phyloP scores from a whole-genome alignment of 2,329 filamentous ascomycete species.

The Daldinia eschscholtzii region DNA sequence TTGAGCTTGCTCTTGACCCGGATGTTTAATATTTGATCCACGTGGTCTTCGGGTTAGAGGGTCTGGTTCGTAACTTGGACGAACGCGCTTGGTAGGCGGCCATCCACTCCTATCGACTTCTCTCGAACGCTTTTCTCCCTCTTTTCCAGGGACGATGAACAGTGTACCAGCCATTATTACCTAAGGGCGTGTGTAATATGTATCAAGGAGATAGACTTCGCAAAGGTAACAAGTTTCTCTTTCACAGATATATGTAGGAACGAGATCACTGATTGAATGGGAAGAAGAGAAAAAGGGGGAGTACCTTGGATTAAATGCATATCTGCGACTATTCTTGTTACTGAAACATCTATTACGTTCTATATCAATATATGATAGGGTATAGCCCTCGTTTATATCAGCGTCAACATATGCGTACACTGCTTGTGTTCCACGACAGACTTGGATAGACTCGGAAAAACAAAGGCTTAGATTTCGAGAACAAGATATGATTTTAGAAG shows the following conservation, averaged over 20 bases:
- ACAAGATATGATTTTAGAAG: not conserved
- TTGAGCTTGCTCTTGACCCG: not conserved
- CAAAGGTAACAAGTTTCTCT: not conserved
- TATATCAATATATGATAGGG: not conserved
- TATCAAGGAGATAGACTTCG: not conserved
- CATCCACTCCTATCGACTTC: not conserved
- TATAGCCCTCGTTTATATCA: not conserved
- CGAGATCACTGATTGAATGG: not conserved
- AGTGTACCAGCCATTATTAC: not conserved
- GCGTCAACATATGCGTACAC: not conserved
- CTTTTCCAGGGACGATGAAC: not conserved
- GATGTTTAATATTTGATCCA: not conserved
- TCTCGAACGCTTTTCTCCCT: not conserved
- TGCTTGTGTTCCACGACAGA: not conserved
- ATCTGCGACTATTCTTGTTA: not conserved
- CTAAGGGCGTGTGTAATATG: no score
- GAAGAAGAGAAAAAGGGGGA: not conserved
- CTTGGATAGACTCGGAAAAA: not conserved
- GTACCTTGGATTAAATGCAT: not conserved
- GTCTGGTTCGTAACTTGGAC: not conserved
- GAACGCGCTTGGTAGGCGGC: not conserved
- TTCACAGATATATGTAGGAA: not conserved
- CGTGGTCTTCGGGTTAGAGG: not conserved
- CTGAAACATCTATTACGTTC: not conserved
- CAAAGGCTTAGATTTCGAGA: not conserved